Evolutionary conservation across 768 basidiomycete species (phyloP), one percentile per base, ranked within the genome.

Genomic region (Phylloporus arenicola): DNA sequence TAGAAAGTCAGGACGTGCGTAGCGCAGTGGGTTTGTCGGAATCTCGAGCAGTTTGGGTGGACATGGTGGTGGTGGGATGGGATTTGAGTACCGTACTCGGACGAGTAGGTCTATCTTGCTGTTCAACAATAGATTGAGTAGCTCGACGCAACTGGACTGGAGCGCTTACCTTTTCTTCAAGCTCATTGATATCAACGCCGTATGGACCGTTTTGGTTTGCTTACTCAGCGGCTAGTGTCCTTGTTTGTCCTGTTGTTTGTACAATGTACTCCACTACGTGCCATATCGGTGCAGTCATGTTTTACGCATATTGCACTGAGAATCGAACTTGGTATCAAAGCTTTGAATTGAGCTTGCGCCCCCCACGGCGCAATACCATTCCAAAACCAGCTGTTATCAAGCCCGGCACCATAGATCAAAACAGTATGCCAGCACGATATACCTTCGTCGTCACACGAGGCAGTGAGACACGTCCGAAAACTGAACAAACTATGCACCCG

Each of bases 11-110:
- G 91, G 87, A 17, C 81, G 80, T 14, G 91, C 86, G 66, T 96
- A 92, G 39, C 95, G 88, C 65, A 80, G 78, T 6, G 92, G 86
- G 63, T 88, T 80, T 30, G 95, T 96, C n/a, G 88, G 83, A 48
- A 97, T 87, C 51, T 95, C 80, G 61, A 99, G 77, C 4, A 98
- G 72, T 70, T 96, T 95, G 24, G 96, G 95, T 6, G 96, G 96
- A 75, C 90, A 97, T 76, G 96, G 92, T 27, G 96, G 96, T 12
- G 92, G 77, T 2, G 95, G 95, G 3, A 99, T 80, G 3, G 94
- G 93, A 70, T 98, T 96, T 35, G 84, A 80, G 68, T 94, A 98
- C 12, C 95, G 86, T 30, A 95, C 92, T 47, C 92, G 84, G 44
- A 95, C 90, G 47, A 97, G 77, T 24, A 99, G 81, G 68, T 97